These are phyloP conservation scores for Erodium texanum DNA, from an alignment of 441 rosid species.

Conservation along the genomic window DNA sequence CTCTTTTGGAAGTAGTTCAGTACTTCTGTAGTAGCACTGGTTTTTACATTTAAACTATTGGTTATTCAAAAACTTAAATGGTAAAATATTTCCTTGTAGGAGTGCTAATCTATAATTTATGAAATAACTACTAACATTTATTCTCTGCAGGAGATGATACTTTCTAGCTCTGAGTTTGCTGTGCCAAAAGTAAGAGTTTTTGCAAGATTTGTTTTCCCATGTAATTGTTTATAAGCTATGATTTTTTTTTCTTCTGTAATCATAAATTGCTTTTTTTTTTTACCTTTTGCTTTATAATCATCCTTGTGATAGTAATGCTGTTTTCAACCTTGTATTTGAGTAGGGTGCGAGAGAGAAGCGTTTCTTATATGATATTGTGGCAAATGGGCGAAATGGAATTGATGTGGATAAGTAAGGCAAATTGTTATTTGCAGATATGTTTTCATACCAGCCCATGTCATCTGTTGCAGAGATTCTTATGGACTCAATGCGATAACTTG, in stretches of 20 bases:
- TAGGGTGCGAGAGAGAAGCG: conserved; percentile 39
- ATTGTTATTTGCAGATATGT: background rate
- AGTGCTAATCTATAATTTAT: background rate
- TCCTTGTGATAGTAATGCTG: background rate
- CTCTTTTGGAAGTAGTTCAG: background rate
- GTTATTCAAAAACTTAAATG: background rate
- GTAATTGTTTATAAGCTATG: background rate
- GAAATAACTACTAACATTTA: background rate
- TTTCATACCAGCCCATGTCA: background rate
- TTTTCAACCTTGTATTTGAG: conserved; percentile 11
- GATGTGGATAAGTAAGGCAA: conserved; percentile 81
- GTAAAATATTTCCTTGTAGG: background rate
- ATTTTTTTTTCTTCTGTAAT: background rate
- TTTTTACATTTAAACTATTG: background rate
- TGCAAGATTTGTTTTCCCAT: conserved; percentile 18
- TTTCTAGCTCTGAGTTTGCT: conserved; percentile 39
- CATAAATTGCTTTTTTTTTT: background rate
- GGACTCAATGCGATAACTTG: background rate
- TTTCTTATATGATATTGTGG: conserved; percentile 88
- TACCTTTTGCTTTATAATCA: background rate
- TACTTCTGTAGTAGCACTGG: no score
- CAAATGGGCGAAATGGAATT: conserved; percentile 93
- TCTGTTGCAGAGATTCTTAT: background rate
- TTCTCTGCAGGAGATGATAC: conserved; percentile 47
- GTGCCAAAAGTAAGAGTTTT: conserved; percentile 21